Base-by-base conservation (phyloP, 768 basidiomycete species). In the Hericium erinaceus region DNA sequence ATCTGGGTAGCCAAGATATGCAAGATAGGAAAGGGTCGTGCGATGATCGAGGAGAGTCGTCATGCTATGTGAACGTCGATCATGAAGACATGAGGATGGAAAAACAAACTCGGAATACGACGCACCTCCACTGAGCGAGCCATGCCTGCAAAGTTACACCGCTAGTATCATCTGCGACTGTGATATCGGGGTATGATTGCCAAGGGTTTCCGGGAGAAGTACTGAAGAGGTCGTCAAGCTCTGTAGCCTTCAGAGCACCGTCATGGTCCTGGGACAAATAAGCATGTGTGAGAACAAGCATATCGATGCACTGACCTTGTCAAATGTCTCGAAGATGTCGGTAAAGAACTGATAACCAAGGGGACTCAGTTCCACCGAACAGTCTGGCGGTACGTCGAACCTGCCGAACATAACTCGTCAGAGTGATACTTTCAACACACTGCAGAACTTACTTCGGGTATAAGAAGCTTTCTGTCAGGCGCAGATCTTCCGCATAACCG, bases 191-290 rank as follows among this genome's bases (percentile, higher is more conserved):
- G 71, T 95, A 97, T 50, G 87, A 89, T 65, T 89, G 87, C 95
- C 95, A 99, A n/a, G 95, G 95, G 67, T 95, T 95, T 1, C 94
- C 95, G 0, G 95, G 94, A 39, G 61, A 91, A 9, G 95, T 98
- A 63, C 85, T 89, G 70, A 99, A 97, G 8, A 98, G 74, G 26
- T 92, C 87, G 28, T 88, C 83, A 33, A 99, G 78, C 68, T 99
- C 95, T 12, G 75, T 74, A 15, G 80, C 75, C 41, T 90, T 94
- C 51, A 99, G 69, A 1, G 95, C 94, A 49, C 95, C 95, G 68
- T 99, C 95, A 73, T 93, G 87, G 68, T 98, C 95, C 92, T 94
- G 60, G 52, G 28, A 61, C 62, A 13, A 50, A 18, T 22, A 22
- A 53, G 16, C 50, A 20, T 52, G 18, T 26, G 33, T 15, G 22